Conservation (phyloP, 495 filamentous ascomycete genomes). For the Neurospora pannonica region DNA sequence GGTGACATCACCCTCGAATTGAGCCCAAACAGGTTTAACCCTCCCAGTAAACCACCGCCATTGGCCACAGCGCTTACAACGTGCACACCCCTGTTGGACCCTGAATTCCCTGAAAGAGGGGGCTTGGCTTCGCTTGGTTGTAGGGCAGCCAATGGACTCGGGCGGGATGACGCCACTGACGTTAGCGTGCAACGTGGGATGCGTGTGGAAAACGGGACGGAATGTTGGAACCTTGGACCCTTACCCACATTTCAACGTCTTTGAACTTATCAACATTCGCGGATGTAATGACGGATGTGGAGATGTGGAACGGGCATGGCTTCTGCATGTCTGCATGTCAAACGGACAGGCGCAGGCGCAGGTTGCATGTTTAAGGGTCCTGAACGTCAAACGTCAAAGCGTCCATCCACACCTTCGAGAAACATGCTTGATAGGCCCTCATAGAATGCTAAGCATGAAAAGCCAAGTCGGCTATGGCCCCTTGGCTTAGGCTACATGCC, state of each 20-base stretch:
- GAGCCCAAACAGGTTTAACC: neutral
- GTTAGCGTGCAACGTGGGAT: neutral
- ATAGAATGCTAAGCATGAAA: neutral
- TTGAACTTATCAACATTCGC: neutral
- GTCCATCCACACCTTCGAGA: neutral
- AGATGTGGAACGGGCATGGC: neutral
- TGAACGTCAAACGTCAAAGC: neutral
- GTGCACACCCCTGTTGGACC: neutral
- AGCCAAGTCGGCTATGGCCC: neutral
- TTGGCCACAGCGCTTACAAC: neutral
- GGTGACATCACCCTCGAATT: neutral
- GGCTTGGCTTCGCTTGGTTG: neutral
- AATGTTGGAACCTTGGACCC: neutral
- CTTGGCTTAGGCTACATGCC: no score
- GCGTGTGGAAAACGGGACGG: neutral
- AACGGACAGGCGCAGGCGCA: neutral
- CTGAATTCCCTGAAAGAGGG: neutral
- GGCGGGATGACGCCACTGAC: neutral
- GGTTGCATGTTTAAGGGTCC: neutral
- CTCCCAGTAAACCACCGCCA: neutral
- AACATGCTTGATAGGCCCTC: no score
- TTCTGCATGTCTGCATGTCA: neutral
- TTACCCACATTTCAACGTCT: neutral
- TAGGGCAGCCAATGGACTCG: neutral
- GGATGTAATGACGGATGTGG: neutral